Percentiles rank a stretch among this genome's conserved stretches.
Evolutionary conservation across 805 yeast genomes (phyloP).

Genomic region (Saccharomycopsis selenospora): DNA sequence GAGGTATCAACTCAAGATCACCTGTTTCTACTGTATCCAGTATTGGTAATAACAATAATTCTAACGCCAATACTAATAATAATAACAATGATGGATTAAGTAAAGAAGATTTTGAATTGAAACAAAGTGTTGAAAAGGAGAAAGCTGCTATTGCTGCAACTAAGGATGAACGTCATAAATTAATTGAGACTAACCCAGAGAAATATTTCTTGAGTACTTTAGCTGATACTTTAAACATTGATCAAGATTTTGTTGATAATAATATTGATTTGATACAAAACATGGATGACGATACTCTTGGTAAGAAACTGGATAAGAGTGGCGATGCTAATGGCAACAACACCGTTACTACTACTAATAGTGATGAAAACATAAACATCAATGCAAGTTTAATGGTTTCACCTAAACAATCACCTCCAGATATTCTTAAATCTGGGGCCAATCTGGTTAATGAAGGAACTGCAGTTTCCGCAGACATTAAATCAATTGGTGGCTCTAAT

Average conservation of each 20-base stretch:
- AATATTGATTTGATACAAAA: constrained; percentile 8
- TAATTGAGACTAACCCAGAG: constrained; percentile 10
- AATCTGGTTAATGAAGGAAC: constrained; percentile 7
- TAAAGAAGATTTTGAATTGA: constrained; percentile 27
- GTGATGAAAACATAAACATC: background rate
- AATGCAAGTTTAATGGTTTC: constrained; percentile 6
- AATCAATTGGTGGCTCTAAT: no score
- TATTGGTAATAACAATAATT: background rate
- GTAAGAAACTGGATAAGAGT: background rate
- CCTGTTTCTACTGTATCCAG: background rate
- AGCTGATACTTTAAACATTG: constrained; percentile 17
- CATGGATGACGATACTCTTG: constrained; percentile 8
- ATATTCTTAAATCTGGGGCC: background rate
- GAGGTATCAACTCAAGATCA: background rate
- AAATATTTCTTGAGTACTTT: constrained; percentile 16
- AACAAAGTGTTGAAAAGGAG: constrained; percentile 10
- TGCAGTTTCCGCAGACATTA: constrained; percentile 6
- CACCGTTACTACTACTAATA: background rate
- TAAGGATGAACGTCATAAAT: constrained; percentile 7
- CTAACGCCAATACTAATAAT: background rate
- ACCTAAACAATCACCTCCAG: constrained; percentile 15
- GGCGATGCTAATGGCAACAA: background rate
- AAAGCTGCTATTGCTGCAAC: constrained; percentile 11
- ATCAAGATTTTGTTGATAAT: constrained; percentile 11
- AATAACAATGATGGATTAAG: constrained; percentile 19